Evolutionary conservation across 2,329 filamentous ascomycete species (phyloP), one percentile per base, ranked within the genome.

Genomic region (Fusarium aywerte): DNA sequence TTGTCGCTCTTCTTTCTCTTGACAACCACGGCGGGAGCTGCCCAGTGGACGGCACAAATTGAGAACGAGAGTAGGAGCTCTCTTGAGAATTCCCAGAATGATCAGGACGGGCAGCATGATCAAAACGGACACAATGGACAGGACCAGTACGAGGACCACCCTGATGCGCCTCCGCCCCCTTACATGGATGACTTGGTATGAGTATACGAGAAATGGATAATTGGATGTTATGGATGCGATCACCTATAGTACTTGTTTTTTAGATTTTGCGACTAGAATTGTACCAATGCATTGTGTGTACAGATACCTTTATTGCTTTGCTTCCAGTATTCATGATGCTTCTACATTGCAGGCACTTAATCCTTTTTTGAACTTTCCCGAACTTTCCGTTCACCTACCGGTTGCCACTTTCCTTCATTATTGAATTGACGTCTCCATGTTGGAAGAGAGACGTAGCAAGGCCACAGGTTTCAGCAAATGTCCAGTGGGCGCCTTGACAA

Each of bases 1-100:
- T 79, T 97, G 47, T 96, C 92, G n/a, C 96, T 99, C 84, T 89
- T 98, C 75, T 97, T 98, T 77, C 84, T 98, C 36, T 80, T 99
- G 68, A 97, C 95, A 0, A 93, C 92, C 4, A 91, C 94, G 2
- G 88, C 89, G 20, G 96, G 95, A 3, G 90, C 92, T 40, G 95
- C 93, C 2, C 81, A 98, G 33, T 98, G 95, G 94, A 92, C 89
- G 3, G 89, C 89, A 3, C 88, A 90, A 67, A 80, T 97, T 49
- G 94, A 98, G 78, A 82, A 87, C 53, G 81, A 86, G 69, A 79
- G 72, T 27, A 76, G 76, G 47, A 69, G 69, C 21, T 48, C 58
- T 27, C 54, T 36, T 36, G 64, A 47, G 5, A 52, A 68, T 27
- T 55, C 50, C 47, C 29, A 65, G 4, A 50, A 67, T 11, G 53